Base-by-base conservation (phyloP, 2,329 filamentous ascomycete genomes). In the Colletotrichum sp. region DNA sequence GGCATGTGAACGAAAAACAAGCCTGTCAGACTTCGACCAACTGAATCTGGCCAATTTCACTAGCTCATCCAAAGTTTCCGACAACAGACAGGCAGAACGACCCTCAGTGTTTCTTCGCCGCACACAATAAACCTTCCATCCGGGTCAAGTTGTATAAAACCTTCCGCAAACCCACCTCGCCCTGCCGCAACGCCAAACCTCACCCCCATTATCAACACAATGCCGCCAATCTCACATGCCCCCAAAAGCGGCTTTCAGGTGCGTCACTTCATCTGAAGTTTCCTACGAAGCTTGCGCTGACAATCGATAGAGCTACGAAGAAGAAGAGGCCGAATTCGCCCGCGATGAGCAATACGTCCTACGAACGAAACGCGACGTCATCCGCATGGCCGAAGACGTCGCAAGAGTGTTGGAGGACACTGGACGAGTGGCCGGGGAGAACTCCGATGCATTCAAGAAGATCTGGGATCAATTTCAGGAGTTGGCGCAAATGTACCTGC, bases 221-320 rank as follows among this genome's bases (percentile, higher is more conserved):
- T 48, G 43, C 43, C 43, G 18, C 43, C 36, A 39, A 39, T 18
- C 0, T 39, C 36, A 15, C 36, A 39, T 1, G 36, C 36, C 36
- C 36, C 36, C 36, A 39, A 39, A 39, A 39, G 36, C 36, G 36
- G 36, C 36, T 39, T 39, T 18, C 36, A 39, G 43, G 43, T 48
- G 43, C 6, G 43, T 48, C n/a, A 48, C 6, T 22, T 13, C 6
- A 2, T 22, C 18, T 48, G 43, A 6, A 48, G 0, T 22, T 1
- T 48, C 0, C 2, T 2, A 18, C 8, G 2, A 22, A 3, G 7
- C 6, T 1, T 48, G n/a, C 2, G 43, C 43, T 48, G 43, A 48
- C 10, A 22, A 6, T 22, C 4, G 1, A 7, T 13, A 48, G 43
- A 48, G 18, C n/a, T n/a, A 48, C n/a, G 43, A 48, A 48, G 43